Percentiles rank a stretch among this genome's conserved stretches.
phyloP scores from a whole-genome alignment of 495 filamentous ascomycete species.

The Tetracladium setigerum region DNA sequence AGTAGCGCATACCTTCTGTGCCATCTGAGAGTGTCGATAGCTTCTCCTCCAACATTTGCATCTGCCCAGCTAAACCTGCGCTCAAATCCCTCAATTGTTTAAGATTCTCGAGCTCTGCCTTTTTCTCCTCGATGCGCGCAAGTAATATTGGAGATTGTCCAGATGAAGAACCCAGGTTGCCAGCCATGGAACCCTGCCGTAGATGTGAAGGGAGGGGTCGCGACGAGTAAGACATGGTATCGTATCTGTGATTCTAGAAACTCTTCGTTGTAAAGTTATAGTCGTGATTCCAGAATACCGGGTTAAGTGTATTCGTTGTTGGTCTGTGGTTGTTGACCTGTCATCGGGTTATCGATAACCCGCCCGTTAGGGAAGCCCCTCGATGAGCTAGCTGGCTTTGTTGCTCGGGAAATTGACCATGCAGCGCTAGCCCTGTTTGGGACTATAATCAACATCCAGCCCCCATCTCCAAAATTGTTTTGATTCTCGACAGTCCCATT shows the following conservation, averaged over 20 bases:
- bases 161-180: constrained; percentile 31
- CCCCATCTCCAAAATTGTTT: not conserved
- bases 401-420: too few relatives aligned
- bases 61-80: constrained; percentile 76
- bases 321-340: too few relatives aligned
- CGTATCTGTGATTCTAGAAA: constrained; percentile 1
- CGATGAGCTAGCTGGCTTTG: too few relatives aligned
- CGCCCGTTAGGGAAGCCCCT: not conserved
- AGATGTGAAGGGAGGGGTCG: constrained; percentile 54
- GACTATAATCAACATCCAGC: constrained; percentile 4
- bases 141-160: constrained; percentile 77
- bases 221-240: constrained; percentile 48
- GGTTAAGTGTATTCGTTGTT: not conserved
- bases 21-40: constrained; percentile 82
- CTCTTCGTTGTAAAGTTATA: not conserved
- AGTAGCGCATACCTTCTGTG: constrained; percentile 62
- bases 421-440: constrained; percentile 4
- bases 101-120: constrained; percentile 83
- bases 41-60: constrained; percentile 86
- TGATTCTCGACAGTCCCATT: not conserved
- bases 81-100: constrained; percentile 84
- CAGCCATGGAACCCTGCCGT: constrained; percentile 50
- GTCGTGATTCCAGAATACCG: not conserved
- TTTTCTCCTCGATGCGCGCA: constrained; percentile 87
- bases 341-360: not conserved